phyloP scores from a whole-genome alignment of 192 early-diverging fungal genomes.

The Entomortierella lignicola region DNA sequence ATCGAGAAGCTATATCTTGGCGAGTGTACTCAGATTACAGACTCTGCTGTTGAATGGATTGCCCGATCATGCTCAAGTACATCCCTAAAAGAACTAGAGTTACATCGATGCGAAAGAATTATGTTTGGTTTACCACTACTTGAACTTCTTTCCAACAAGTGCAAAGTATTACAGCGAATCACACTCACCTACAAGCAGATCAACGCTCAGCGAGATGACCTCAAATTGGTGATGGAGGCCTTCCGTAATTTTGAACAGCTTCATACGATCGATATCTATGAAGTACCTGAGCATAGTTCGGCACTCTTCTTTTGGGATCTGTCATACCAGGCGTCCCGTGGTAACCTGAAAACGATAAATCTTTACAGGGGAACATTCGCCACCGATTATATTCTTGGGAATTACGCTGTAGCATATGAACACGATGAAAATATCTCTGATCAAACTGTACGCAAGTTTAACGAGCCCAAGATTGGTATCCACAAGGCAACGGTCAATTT shows the following conservation, averaged over 20 bases:
- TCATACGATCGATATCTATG: constrained; percentile 28
- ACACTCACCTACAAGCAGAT: constrained; percentile 50
- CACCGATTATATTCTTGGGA: constrained; percentile 41
- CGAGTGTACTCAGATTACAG: constrained; percentile 59
- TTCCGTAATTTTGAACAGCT: constrained; percentile 34
- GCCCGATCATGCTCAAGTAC: constrained; percentile 44
- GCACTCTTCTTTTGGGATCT: constrained; percentile 54
- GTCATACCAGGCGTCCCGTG: constrained; percentile 36
- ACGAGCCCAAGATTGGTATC: constrained; percentile 36
- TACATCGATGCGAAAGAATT: constrained; percentile 50
- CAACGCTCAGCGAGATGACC: constrained; percentile 44
- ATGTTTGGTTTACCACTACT: constrained; percentile 30
- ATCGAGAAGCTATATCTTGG: constrained; percentile 59
- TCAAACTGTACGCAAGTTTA: constrained; percentile 41
- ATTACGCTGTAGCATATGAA: constrained; percentile 38
- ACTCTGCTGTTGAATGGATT: constrained; percentile 55
- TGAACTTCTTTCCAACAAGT: constrained; percentile 21
- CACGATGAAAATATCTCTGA: constrained; percentile 40
- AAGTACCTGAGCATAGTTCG: constrained; percentile 45
- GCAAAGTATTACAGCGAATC: constrained; percentile 31
- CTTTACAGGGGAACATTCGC: constrained; percentile 38
- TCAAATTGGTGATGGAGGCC: constrained; percentile 53
- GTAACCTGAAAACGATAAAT: constrained; percentile 20
- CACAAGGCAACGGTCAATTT: constrained; percentile 29
- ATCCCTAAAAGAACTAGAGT: constrained; percentile 33